Percentiles rank a stretch among this genome's conserved stretches.
phyloP scores from a whole-genome alignment of 2,329 filamentous ascomycete genomes.

The Diaporthe destruens region DNA sequence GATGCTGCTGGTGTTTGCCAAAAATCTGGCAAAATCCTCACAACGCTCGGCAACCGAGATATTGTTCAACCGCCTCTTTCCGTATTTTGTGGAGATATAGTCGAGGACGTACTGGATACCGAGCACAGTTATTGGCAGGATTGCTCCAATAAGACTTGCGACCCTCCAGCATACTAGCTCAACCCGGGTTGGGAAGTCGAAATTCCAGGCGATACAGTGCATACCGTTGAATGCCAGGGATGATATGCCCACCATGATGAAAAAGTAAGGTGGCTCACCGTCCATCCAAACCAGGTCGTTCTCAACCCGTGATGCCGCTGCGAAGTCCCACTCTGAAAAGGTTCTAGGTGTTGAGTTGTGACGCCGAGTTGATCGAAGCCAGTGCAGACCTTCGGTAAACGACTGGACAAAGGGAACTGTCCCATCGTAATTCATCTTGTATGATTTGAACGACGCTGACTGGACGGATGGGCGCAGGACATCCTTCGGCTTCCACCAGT shows the following conservation, averaged over 20 bases:
- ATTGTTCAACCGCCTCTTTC: not conserved
- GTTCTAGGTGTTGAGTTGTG: not conserved
- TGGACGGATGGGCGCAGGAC: not conserved
- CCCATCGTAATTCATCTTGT: not conserved
- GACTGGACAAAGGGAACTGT: not conserved
- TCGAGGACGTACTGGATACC: not conserved
- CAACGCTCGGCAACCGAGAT: not conserved
- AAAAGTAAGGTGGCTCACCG: not conserved
- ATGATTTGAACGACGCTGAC: not conserved
- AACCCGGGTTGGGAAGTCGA: not conserved
- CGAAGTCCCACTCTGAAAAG: not conserved
- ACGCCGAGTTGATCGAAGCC: not conserved
- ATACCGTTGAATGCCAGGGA: not conserved
- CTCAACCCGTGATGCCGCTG: not conserved
- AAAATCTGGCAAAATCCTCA: not conserved
- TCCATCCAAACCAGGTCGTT: slow-evolving; percentile 3
- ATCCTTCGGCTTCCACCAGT: slow-evolving; percentile 6
- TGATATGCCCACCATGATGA: not conserved
- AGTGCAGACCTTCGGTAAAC: not conserved
- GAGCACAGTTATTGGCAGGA: not conserved
- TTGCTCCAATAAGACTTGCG: not conserved
- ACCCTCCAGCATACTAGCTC: not conserved
- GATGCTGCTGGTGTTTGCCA: not conserved
- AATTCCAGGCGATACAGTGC: slow-evolving; percentile 8
- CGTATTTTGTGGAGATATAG: not conserved